These are phyloP conservation scores for Hanseniaspora vineae DNA, from an alignment of 805 yeast species.

Conservation along the genomic window DNA sequence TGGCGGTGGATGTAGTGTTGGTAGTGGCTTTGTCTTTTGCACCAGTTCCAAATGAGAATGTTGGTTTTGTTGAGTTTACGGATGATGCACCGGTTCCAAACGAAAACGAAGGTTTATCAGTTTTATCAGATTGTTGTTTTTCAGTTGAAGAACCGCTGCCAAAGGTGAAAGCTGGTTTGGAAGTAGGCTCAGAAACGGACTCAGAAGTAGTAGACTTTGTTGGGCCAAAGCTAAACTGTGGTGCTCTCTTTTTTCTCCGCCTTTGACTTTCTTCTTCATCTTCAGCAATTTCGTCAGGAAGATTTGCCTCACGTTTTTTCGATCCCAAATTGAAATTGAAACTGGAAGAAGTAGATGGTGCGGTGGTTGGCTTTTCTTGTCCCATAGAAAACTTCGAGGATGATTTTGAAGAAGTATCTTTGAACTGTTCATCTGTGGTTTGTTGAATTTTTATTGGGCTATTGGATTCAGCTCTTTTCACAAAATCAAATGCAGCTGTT, in stretches of 20 bases:
- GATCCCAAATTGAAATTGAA: neutral
- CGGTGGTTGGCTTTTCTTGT: neutral
- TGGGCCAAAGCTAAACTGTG: neutral
- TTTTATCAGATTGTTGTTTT: constrained; percentile 2
- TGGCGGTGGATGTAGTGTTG: neutral
- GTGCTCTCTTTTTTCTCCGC: constrained; percentile 6
- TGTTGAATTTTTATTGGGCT: neutral
- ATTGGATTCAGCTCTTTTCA: constrained; percentile 7
- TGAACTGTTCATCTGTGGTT: too few relatives aligned
- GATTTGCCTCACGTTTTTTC: neutral
- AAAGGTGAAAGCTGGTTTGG: constrained; percentile 6
- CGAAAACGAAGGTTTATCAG: constrained; percentile 3
- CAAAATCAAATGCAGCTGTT: constrained; percentile 21
- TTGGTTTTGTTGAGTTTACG: too few relatives aligned
- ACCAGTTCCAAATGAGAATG: constrained; percentile 2
- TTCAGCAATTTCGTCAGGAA: neutral
- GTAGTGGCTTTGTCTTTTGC: neutral
- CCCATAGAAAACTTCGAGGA: neutral
- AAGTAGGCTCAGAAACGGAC: neutral
- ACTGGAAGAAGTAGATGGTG: neutral
- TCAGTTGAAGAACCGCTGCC: constrained; percentile 4
- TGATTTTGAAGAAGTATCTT: neutral
- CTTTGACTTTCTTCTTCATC: constrained; percentile 1
- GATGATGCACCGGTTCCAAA: constrained; percentile 1
- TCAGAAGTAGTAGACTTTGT: neutral